Percentiles rank a stretch among this genome's conserved stretches.
Evolutionary conservation across 164 flowering plant genomes (phyloP).

Genomic region (Sextonia rubra): DNA sequence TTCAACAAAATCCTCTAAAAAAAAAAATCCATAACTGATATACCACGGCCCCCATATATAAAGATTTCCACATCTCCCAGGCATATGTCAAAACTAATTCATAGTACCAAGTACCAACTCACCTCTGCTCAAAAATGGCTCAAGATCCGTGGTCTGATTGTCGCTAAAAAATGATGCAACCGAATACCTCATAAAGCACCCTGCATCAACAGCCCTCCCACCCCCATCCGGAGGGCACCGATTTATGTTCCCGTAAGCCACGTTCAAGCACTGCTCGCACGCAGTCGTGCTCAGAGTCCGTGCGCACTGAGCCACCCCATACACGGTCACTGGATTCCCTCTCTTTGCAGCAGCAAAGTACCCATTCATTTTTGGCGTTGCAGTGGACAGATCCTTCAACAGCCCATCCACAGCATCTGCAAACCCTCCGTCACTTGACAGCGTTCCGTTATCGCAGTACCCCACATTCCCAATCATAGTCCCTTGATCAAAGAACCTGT

Average conservation of each 20-base stretch:
- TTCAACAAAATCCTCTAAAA: too few relatives aligned
- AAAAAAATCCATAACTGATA: too few relatives aligned
- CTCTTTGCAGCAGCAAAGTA: conserved; percentile 35
- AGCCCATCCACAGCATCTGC: conserved; percentile 9
- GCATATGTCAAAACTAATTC: neutral
- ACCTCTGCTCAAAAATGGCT: conserved; percentile 31
- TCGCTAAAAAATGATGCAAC: conserved; percentile 32
- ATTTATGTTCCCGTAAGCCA: conserved; percentile 28
- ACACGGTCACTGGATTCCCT: conserved; percentile 15
- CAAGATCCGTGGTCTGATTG: conserved; percentile 35
- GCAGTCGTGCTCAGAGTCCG: conserved; percentile 28
- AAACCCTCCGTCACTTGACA: conserved; percentile 16
- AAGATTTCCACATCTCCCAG: neutral
- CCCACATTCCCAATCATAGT: conserved; percentile 30
- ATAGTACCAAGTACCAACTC: conserved; percentile 1
- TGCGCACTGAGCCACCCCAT: conserved; percentile 50
- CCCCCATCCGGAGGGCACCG: conserved; percentile 32
- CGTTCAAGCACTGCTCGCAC: conserved; percentile 43
- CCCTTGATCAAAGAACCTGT: conserved; percentile 32
- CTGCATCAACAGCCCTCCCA: conserved; percentile 48
- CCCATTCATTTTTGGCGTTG: conserved; percentile 32
- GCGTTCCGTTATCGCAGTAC: conserved; percentile 31
- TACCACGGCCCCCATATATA: neutral
- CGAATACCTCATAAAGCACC: conserved; percentile 60
- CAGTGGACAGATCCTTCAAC: conserved; percentile 27